A percentile compares a stretch with the other conserved stretches of the same genome.
Evolutionary conservation across 768 basidiomycete species (phyloP).

Genomic region (Mycena floridula): DNA sequence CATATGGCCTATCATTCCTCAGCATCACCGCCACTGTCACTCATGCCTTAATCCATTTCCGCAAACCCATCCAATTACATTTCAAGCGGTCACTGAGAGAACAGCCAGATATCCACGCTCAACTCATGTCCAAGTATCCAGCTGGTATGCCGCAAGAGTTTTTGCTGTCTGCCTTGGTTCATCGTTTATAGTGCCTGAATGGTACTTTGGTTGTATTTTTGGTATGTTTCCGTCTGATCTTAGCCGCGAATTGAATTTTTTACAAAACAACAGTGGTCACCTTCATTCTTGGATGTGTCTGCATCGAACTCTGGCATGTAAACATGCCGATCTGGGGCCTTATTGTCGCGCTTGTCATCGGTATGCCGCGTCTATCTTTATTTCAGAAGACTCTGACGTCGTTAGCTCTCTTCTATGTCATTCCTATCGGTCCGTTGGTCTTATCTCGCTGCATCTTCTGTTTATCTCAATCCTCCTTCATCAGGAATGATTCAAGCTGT

Average conservation of each 20-base stretch:
- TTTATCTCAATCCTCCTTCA: too few species aligned
- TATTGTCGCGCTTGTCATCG: constrained; percentile 17
- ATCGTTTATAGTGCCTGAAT: constrained; percentile 39
- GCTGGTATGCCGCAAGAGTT: constrained; percentile 43
- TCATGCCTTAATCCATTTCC: constrained; percentile 39
- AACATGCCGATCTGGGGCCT: constrained; percentile 34
- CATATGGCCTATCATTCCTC: constrained; percentile 81
- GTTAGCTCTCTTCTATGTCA: constrained; percentile 22
- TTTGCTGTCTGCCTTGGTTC: background rate
- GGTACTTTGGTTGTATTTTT: constrained; percentile 43
- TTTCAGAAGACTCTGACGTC: background rate
- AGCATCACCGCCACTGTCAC: constrained; percentile 69
- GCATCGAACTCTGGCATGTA: constrained; percentile 31
- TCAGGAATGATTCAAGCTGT: constrained; percentile 32
- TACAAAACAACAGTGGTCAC: constrained; percentile 21
- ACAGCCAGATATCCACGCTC: constrained; percentile 81
- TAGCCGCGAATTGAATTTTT: constrained; percentile 2
- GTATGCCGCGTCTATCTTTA: background rate
- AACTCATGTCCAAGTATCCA: constrained; percentile 69
- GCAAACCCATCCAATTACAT: background rate
- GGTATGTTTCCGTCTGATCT: constrained; percentile 14
- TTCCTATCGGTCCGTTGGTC: constrained; percentile 25
- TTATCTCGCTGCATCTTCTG: too few species aligned
- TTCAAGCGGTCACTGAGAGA: constrained; percentile 54
- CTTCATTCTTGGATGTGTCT: constrained; percentile 26